Conservation (phyloP, 1,284 basidiomycete genomes). For the Moesziomyces parantarcticus region DNA sequence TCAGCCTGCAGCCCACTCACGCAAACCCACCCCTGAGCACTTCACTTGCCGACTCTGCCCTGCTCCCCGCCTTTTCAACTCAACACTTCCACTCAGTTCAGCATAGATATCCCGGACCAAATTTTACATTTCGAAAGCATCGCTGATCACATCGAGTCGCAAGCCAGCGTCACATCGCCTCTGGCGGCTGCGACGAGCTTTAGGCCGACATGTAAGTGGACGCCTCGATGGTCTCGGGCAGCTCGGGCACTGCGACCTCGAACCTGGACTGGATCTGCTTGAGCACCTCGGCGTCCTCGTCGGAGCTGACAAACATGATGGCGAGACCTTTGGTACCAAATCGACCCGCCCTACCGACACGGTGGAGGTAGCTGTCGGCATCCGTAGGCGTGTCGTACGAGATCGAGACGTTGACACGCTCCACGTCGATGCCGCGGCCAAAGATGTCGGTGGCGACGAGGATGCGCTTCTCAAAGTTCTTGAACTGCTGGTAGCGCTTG, state of each 20-base stretch:
- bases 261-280: slow-evolving; percentile 88
- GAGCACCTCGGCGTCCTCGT: slow-evolving; percentile 93
- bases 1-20: no score
- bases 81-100: no score
- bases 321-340: slow-evolving; percentile 99
- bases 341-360: slow-evolving; percentile 97
- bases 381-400: slow-evolving; percentile 86
- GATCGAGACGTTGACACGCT: slow-evolving; percentile 67
- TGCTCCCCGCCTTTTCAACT: no score
- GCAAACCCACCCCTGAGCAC: no score
- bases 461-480: slow-evolving; percentile 97
- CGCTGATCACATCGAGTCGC: no score
- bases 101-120: no score
- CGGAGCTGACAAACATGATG: slow-evolving; percentile 94
- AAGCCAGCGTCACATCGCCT: no score
- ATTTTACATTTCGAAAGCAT: no score
- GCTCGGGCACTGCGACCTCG: slow-evolving; percentile 89
- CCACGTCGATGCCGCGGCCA: slow-evolving; percentile 67
- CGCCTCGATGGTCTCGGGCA: slow-evolving; percentile 91
- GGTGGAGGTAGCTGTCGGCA: slow-evolving; percentile 97
- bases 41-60: no score
- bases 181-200: no score
- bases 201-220: slow-evolving; percentile 69
- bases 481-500: slow-evolving; percentile 97
- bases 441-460: slow-evolving; percentile 68